phyloP scores from a whole-genome alignment of 1,284 basidiomycete genomes.

The Cryptococcus wingfieldii region DNA sequence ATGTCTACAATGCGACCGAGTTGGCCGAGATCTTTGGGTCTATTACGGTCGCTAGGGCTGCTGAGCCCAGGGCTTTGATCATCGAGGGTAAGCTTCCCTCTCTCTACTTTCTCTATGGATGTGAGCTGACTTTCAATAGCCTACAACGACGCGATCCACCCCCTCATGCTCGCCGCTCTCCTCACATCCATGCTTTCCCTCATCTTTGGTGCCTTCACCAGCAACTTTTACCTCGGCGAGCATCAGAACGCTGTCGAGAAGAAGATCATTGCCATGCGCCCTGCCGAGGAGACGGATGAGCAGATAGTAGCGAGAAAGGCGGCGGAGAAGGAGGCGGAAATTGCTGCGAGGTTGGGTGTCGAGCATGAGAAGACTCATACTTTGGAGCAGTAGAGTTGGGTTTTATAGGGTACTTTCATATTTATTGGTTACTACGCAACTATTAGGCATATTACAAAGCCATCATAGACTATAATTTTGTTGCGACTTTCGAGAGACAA shows the following conservation, averaged over 20 bases:
- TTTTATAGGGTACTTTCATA: too few species aligned
- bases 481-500: too few species aligned
- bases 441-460: too few species aligned
- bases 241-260: slow-evolving; percentile 35
- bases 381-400: too few species aligned
- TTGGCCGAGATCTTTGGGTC: slow-evolving; percentile 31
- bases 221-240: slow-evolving; percentile 31
- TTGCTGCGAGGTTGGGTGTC: slow-evolving; percentile 3
- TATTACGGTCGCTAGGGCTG: slow-evolving; percentile 26
- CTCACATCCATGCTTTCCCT: slow-evolving; percentile 27
- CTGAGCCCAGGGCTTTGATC: slow-evolving; percentile 33
- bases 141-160: slow-evolving; percentile 29
- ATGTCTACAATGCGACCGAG: slow-evolving; percentile 22
- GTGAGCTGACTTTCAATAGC: slow-evolving; percentile 9
- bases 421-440: too few species aligned
- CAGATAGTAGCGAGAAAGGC: slow-evolving; percentile 19
- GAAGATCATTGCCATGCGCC: slow-evolving; percentile 28
- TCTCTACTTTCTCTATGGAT: not conserved
- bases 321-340: slow-evolving; percentile 17
- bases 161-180: slow-evolving; percentile 28
- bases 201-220: slow-evolving; percentile 25
- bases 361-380: too few species aligned
- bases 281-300: slow-evolving; percentile 20
- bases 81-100: slow-evolving; percentile 15
- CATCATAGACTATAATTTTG: too few species aligned